Evolutionary conservation across 495 filamentous ascomycete genomes (phyloP).

Genomic region (Neurospora sp.): DNA sequence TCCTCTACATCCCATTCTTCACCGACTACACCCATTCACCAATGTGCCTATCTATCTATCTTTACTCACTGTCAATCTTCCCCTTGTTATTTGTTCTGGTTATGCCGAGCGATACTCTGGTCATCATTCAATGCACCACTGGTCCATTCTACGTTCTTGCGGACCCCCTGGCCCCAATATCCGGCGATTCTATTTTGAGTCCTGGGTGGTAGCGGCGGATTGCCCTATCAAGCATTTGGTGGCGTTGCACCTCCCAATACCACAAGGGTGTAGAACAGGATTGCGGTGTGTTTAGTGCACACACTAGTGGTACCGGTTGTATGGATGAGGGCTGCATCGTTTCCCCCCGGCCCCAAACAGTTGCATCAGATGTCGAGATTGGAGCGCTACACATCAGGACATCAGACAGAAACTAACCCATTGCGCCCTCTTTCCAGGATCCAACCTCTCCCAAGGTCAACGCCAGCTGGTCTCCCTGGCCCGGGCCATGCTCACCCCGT

Average conservation of each 20-base stretch:
- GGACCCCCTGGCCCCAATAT: neutral
- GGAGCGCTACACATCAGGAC: no score
- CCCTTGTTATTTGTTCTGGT: neutral
- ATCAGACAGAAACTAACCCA: neutral
- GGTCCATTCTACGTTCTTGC: neutral
- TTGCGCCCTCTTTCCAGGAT: constrained; percentile 28
- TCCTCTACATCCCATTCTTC: neutral
- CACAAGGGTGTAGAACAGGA: neutral
- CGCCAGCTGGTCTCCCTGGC: constrained; percentile 89
- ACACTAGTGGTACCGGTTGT: neutral
- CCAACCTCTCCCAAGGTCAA: constrained; percentile 81
- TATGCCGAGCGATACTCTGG: neutral
- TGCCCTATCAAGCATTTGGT: neutral
- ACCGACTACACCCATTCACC: neutral
- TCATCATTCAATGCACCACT: neutral
- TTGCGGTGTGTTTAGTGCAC: neutral
- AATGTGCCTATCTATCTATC: neutral
- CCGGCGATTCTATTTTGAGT: neutral
- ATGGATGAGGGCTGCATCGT: neutral
- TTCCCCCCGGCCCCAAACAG: neutral
- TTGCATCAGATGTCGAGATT: neutral
- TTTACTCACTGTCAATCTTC: neutral
- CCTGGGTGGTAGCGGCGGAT: neutral
- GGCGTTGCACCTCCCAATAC: neutral
- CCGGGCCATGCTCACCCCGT: constrained; percentile 85